Conservation (phyloP, 768 basidiomycete genomes). For the Bullera alba region DNA sequence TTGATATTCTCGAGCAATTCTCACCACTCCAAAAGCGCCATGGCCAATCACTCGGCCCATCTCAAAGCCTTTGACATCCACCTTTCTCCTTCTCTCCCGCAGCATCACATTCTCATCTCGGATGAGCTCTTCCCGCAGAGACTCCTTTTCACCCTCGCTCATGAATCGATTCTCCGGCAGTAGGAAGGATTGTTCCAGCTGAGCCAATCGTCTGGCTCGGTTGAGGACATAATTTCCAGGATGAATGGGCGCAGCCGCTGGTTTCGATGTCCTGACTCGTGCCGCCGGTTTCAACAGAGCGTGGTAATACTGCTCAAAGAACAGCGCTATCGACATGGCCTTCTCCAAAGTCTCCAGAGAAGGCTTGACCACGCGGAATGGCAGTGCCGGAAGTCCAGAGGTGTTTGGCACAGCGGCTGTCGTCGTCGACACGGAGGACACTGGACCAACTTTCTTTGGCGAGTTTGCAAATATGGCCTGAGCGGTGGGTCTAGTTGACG, state of each 20-base stretch:
- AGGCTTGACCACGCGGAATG: conserved; percentile 58
- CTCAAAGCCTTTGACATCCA: conserved; percentile 75
- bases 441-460: not conserved
- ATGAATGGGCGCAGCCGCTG: conserved; percentile 59
- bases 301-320: conserved; percentile 55
- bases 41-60: conserved; percentile 92
- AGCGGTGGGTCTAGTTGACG: too few relatives aligned
- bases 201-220: conserved; percentile 72
- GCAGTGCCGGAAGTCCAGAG: conserved; percentile 5
- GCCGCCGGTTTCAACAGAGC: conserved; percentile 27
- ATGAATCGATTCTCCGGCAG: conserved; percentile 49
- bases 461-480: too few relatives aligned
- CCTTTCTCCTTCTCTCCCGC: conserved; percentile 71
- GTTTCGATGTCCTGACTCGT: conserved; percentile 12
- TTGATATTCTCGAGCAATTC: conserved; percentile 74
- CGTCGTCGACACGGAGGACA: not conserved
- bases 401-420: not conserved
- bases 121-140: conserved; percentile 66
- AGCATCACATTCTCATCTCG: conserved; percentile 86
- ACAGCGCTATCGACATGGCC: conserved; percentile 84
- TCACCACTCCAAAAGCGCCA: conserved; percentile 94
- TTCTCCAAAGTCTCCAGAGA: conserved; percentile 88
- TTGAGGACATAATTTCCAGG: conserved; percentile 71
- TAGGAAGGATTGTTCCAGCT: conserved; percentile 78
- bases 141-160: conserved; percentile 62